A percentile compares a stretch with the other conserved stretches of the same genome.
These are phyloP conservation scores for Yamadazyma takamatsuzukensis DNA, from an alignment of 805 yeast species.

Conservation along the genomic window DNA sequence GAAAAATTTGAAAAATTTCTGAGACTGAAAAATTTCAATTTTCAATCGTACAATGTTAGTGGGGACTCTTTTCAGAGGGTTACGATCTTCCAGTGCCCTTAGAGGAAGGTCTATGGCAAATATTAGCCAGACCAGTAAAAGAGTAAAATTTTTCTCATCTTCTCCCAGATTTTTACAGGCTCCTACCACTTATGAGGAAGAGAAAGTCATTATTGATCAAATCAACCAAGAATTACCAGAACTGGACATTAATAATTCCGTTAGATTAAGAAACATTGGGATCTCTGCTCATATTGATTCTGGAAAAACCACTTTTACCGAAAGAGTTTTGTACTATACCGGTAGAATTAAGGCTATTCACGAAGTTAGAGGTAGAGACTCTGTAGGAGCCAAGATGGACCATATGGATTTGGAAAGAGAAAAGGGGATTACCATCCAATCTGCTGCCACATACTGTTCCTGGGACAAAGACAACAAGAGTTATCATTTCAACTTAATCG, in stretches of 20 bases:
- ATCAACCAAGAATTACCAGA: conserved; percentile 47
- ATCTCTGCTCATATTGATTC: conserved; percentile 98
- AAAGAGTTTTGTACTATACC: conserved; percentile 92
- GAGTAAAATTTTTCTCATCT: conserved; percentile 3
- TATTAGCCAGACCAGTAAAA: background rate
- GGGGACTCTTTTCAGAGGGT: conserved; percentile 3
- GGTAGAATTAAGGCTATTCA: conserved; percentile 97
- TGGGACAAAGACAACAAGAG: conserved; percentile 74
- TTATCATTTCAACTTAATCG: conserved; percentile 91
- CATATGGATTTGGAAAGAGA: conserved; percentile 98
- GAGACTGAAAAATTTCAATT: conserved; percentile 7
- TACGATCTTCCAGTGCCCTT: background rate
- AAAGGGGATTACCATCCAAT: conserved; percentile 97
- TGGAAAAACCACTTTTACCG: conserved; percentile 97
- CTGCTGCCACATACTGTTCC: conserved; percentile 97
- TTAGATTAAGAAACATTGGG: conserved; percentile 85
- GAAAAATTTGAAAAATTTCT: background rate
- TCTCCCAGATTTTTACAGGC: conserved; percentile 6
- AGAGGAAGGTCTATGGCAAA: background rate
- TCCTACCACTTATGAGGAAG: conserved; percentile 65
- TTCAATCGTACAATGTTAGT: conserved; percentile 3
- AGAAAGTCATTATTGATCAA: conserved; percentile 63
- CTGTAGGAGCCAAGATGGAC: conserved; percentile 99
- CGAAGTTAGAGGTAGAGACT: conserved; percentile 94
- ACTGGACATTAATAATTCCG: conserved; percentile 49